phyloP scores from a whole-genome alignment of 306 rosid genomes.

The Cucumis cinereus region DNA sequence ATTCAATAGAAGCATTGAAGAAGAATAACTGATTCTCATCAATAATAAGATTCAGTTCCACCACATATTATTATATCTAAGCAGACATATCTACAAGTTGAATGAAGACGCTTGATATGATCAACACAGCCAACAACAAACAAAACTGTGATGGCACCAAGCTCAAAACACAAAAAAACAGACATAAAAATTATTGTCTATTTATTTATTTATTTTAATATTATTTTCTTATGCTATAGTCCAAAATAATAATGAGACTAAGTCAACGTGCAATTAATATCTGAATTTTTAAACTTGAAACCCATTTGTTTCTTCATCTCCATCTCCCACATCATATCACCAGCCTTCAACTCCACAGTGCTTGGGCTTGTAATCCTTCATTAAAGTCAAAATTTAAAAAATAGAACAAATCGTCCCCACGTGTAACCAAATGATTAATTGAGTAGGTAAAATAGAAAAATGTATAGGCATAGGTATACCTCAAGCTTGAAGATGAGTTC shows the following conservation, averaged over 20 bases:
- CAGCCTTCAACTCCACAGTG: conserved; percentile 44
- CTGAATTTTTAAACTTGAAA: conserved; percentile 35
- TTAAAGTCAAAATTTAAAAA: background rate
- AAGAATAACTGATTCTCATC: background rate
- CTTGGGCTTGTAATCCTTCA: conserved; percentile 27
- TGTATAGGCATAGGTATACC: too few relatives aligned
- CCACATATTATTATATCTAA: background rate
- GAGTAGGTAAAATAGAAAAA: too few relatives aligned
- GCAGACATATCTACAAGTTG: background rate
- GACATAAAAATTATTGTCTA: background rate
- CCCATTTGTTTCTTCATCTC: conserved; percentile 52
- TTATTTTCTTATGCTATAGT: background rate
- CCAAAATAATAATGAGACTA: background rate
- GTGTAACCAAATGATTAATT: background rate
- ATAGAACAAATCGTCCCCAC: background rate
- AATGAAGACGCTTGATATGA: background rate
- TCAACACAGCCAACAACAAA: background rate
- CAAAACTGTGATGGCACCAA: background rate
- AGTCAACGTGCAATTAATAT: conserved; percentile 52
- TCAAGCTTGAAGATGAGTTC: conserved; percentile 86
- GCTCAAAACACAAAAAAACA: background rate
- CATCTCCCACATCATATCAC: conserved; percentile 60
- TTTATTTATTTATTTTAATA: background rate
- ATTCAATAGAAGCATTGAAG: background rate
- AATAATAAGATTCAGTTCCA: background rate